Percentiles rank a stretch among this genome's conserved stretches.
Conservation (phyloP, 1,139 yeast species). For the Tardiomyces blankii region DNA sequence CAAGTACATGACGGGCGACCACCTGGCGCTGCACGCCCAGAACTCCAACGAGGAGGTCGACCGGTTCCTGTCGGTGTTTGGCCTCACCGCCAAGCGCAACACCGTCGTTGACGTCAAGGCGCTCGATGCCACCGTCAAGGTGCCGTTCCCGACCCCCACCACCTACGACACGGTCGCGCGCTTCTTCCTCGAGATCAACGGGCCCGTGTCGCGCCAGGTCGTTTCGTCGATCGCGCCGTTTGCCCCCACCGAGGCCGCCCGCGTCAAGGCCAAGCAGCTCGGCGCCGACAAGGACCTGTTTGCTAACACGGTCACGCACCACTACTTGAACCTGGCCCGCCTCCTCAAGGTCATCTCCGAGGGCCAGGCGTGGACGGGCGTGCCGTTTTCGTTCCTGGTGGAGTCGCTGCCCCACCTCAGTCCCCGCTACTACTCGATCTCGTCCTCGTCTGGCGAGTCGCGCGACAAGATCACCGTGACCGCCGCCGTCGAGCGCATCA, state of each 20-base stretch:
- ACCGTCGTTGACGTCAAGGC: slow-evolving; percentile 55
- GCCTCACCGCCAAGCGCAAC: slow-evolving; percentile 42
- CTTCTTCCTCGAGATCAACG: slow-evolving; percentile 83
- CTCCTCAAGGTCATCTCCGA: slow-evolving; percentile 51
- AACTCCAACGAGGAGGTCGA: slow-evolving; percentile 68
- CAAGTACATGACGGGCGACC: slow-evolving; percentile 91
- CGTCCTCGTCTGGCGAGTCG: slow-evolving; percentile 76
- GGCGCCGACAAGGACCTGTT: slow-evolving; percentile 61
- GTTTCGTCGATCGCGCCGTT: slow-evolving; percentile 68
- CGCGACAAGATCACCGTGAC: slow-evolving; percentile 64
- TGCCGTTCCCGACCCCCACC: slow-evolving; percentile 86
- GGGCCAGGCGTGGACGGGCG: slow-evolving; percentile 55
- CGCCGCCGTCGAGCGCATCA: slow-evolving; percentile 80
- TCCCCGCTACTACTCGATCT: slow-evolving; percentile 94
- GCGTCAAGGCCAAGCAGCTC: slow-evolving; percentile 39
- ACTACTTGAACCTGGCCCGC: slow-evolving; percentile 66
- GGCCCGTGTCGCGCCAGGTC: slow-evolving; percentile 86
- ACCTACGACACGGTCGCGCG: slow-evolving; percentile 81
- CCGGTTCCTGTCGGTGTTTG: slow-evolving; percentile 53
- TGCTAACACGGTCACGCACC: slow-evolving; percentile 49
- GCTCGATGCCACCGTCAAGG: slow-evolving; percentile 61
- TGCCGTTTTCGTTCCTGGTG: slow-evolving; percentile 77
- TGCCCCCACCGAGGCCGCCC: slow-evolving; percentile 61
- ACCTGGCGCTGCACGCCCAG: slow-evolving; percentile 89
- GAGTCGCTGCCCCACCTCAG: slow-evolving; percentile 75